Conservation (phyloP, 2,329 filamentous ascomycete species). For the Neonectria faginata region DNA sequence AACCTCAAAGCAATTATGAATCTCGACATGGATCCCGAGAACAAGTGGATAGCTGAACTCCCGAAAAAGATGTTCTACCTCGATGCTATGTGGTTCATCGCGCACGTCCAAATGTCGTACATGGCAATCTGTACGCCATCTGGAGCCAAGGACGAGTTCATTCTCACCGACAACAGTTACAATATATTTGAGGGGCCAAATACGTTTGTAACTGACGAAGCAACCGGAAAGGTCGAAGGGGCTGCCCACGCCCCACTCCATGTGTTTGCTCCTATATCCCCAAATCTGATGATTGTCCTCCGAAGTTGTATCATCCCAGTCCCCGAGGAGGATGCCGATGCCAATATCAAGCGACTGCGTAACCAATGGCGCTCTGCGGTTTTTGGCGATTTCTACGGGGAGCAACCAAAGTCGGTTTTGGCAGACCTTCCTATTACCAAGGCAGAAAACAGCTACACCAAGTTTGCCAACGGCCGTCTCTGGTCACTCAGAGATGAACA, state of each 20-base stretch:
- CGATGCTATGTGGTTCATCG: conserved; percentile 1
- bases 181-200: conserved; percentile 18
- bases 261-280: conserved; percentile 10
- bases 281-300: conserved; percentile 14
- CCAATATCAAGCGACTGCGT: not conserved
- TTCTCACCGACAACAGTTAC: conserved; percentile 13
- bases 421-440: conserved; percentile 15
- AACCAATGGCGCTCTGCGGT: not conserved
- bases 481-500: not conserved
- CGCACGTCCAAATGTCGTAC: not conserved
- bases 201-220: not conserved
- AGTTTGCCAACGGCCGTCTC: not conserved
- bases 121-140: conserved; percentile 14
- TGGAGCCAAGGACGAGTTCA: not conserved
- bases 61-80: conserved; percentile 2
- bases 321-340: conserved; percentile 1
- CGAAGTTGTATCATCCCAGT: not conserved
- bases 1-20: conserved; percentile 15
- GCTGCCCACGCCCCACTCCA: not conserved
- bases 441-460: conserved; percentile 12
- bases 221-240: not conserved
- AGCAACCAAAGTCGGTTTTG: not conserved
- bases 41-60: not conserved
- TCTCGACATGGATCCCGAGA: conserved; percentile 6
- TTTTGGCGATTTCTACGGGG: not conserved